Evolutionary conservation across 805 yeast species (phyloP), one percentile per base, ranked within the genome.

Genomic region (Crinitomyces ghanaensis): DNA sequence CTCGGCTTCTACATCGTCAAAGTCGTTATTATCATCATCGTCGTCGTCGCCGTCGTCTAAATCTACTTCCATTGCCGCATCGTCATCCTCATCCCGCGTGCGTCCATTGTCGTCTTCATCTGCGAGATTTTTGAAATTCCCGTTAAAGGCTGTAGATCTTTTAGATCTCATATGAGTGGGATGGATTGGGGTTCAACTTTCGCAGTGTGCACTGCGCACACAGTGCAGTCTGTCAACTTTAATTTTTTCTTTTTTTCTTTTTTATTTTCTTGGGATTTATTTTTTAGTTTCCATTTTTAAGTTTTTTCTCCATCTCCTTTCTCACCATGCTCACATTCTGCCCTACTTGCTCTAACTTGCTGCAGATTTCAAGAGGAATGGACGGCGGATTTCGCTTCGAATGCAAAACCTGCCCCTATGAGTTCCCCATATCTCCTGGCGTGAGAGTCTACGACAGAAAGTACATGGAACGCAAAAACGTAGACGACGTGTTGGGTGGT

Each of bases 401-500:
- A 43, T 91, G 98, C 58, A 76, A 84, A 6, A 83, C 97, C 1
- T 91, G 98, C 54, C 96, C 98, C 1, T 91, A 91, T 48, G 88
- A 84, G 51, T 91, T 88, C 54, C 85, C 86, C 25, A 84, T 91
- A 31, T 68, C 68, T 18, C 94, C 88, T 2, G 45, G 44, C 18
- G 65, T 82, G 26, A 85, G 78, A 48, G 73, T 91, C 58, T 91
- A 66, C 54, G 96, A 86, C 51, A 68, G 96, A 36, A 84, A 81
- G 51, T 69, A 70, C 40, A 66, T 91, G 48, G 78, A 81, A 20
- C 66, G 95, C 53, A 91, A 91, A 51, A 80, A 84, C 44, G 88
- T 91, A 2, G 98, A 91, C 56, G 98, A 88, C 60, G 95, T 91
- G 8, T 66, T 91, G 12, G 98, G 98, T 37, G 95, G 94, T 22